A percentile compares a stretch with the other conserved stretches of the same genome.
phyloP scores from a whole-genome alignment of 257 asterid genomes.

The Jasminum sambac region DNA sequence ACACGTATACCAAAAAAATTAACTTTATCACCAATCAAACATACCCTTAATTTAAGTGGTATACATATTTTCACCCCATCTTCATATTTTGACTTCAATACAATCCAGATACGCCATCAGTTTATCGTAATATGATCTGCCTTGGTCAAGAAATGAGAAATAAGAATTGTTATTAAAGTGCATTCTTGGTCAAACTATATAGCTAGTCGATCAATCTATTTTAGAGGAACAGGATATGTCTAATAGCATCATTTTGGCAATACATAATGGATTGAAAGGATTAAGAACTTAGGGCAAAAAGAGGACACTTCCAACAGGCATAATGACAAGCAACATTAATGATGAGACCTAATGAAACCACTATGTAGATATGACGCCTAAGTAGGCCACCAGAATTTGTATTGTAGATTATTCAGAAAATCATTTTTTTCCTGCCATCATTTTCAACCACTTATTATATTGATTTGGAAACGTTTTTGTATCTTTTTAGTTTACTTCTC shows the following conservation, averaged over 20 bases:
- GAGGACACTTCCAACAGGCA: not conserved
- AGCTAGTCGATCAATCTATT: not conserved
- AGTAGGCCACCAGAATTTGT: not conserved
- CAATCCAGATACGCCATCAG: not conserved
- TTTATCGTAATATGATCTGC: not conserved
- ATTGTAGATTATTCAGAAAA: not conserved
- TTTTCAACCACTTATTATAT: too few species aligned
- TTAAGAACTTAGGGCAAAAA: not conserved
- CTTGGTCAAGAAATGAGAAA: not conserved
- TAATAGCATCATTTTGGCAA: not conserved
- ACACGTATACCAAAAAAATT: too few species aligned
- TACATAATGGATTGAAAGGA: not conserved
- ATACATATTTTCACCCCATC: not conserved
- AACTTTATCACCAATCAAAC: too few species aligned
- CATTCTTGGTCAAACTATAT: not conserved
- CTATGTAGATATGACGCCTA: not conserved
- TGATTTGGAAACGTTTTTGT: too few species aligned
- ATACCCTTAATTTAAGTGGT: not conserved
- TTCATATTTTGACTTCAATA: not conserved
- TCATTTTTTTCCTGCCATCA: too few species aligned
- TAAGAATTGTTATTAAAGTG: not conserved
- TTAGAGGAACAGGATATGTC: not conserved
- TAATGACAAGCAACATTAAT: not conserved
- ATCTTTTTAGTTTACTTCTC: too few species aligned
- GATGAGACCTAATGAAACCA: not conserved